Evolutionary conservation across 1,139 yeast species (phyloP).

Genomic region (Yamadazyma conglobata): DNA sequence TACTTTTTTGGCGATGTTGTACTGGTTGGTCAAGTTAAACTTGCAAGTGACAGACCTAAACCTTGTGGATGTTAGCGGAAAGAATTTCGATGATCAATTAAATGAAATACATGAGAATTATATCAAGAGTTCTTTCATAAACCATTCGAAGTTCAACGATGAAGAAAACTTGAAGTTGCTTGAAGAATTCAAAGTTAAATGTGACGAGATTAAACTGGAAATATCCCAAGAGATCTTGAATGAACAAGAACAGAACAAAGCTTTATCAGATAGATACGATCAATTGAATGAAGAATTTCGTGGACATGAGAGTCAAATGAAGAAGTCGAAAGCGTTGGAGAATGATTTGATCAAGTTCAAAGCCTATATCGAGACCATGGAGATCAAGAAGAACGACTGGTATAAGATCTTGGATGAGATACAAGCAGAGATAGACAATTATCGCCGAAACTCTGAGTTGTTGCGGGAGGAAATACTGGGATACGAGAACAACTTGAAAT

Average conservation of each 20-base stretch:
- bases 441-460: constrained; percentile 41
- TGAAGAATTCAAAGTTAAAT: constrained; percentile 55
- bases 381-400: constrained; percentile 65
- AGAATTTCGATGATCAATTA: constrained; percentile 39
- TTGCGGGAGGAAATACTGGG: constrained; percentile 44
- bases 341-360: constrained; percentile 69
- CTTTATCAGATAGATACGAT: constrained; percentile 35
- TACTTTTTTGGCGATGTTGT: constrained; percentile 71
- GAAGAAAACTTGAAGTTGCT: constrained; percentile 58
- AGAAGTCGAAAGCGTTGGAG: constrained; percentile 62
- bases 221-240: constrained; percentile 29
- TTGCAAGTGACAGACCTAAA: constrained; percentile 44
- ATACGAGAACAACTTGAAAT: constrained; percentile 45
- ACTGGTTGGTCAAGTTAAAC: constrained; percentile 70
- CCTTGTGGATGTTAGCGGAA: constrained; percentile 21
- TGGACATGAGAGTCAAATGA: constrained; percentile 44
- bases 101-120: constrained; percentile 67
- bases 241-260: constrained; percentile 25
- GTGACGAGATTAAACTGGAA: constrained; percentile 36
- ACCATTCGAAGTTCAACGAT: constrained; percentile 54
- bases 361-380: constrained; percentile 67
- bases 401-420: constrained; percentile 52
- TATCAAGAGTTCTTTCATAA: constrained; percentile 62
- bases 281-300: constrained; percentile 23
- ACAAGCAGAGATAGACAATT: constrained; percentile 48